Base-by-base conservation (phyloP, 2,329 filamentous ascomycete species). In the Hypoxylon sp. region DNA sequence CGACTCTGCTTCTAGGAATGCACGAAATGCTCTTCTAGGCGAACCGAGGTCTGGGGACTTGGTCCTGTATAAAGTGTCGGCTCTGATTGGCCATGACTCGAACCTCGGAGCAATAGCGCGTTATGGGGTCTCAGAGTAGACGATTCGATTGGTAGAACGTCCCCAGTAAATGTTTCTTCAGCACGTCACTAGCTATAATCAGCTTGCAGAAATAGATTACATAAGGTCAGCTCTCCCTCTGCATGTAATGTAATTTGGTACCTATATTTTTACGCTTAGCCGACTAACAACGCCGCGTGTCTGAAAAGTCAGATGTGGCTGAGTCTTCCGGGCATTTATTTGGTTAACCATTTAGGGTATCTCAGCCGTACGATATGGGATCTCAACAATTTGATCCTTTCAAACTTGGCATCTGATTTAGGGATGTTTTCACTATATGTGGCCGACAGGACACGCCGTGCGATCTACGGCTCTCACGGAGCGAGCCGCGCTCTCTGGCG, bases 81-180 rank as follows among this genome's bases (percentile, higher is more conserved):
- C n/a, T 45, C 30, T 65, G 34, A 69, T 69, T 69, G 59, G 66
- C 9, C 7, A 23, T 2, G 19, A 19, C 2, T 23, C 60, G 36
- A 53, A 65, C 68, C 68, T 68, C 65, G 68, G 68, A 60, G 65
- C 51, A 56, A 61, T 65, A 65, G 60, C 13, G 55, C 41, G 23
- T 11, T 36, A 50, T 28, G 49, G 36, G 23, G 14, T 49, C 38
- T 25, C 17, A 51, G 46, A 60, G 19, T 11, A 9, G 17, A n/a
- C 2, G 23, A 41, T 57, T 25, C 38, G 14, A 66, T 59, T 66
- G 52, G 58, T 34, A 19, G 1, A 19, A 14, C 25, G 36, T 19
- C 28, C 28, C 6, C 23, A 48, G 43, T 56, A 30, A 25, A 32
- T 45, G 25, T 5, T 5, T 32, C 43, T 21, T 10, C 30, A 13